Conservation (phyloP, 2,329 filamentous ascomycete genomes). For the Epichloe aotearoae region DNA sequence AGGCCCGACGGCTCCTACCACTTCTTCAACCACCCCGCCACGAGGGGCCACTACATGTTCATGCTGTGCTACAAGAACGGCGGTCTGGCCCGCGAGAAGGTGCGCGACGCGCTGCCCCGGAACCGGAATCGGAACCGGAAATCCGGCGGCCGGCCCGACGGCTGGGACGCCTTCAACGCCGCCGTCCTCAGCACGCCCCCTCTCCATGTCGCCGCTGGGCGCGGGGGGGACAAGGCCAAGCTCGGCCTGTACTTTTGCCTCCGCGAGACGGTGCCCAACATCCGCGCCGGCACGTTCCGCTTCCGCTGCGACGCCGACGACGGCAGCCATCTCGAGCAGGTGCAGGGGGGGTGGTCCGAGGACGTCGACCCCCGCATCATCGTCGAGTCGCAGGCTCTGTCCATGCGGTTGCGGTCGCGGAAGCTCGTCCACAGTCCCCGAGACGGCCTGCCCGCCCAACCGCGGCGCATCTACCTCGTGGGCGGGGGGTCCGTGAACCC, state of each 20-base stretch:
- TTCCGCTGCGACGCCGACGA: slow-evolving; percentile 50
- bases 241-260: slow-evolving; percentile 91
- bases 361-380: slow-evolving; percentile 66
- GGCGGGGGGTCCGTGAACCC: slow-evolving; percentile 78
- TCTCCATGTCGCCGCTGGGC: slow-evolving; percentile 44
- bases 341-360: slow-evolving; percentile 26
- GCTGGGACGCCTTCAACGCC: slow-evolving; percentile 74
- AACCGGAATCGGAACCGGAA: neutral
- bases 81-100: slow-evolving; percentile 77
- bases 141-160: slow-evolving; percentile 22
- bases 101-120: slow-evolving; percentile 59
- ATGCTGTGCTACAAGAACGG: slow-evolving; percentile 99
- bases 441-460: slow-evolving; percentile 58
- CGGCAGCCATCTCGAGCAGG: slow-evolving; percentile 34
- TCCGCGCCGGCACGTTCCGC: slow-evolving; percentile 75
- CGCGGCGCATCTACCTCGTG: slow-evolving; percentile 82
- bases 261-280: slow-evolving; percentile 90
- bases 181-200: slow-evolving; percentile 56
- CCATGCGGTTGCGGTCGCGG: slow-evolving; percentile 72
- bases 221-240: slow-evolving; percentile 48
- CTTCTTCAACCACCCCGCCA: slow-evolving; percentile 96
- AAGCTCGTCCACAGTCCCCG: slow-evolving; percentile 52
- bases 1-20: slow-evolving; percentile 83
- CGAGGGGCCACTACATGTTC: slow-evolving; percentile 90
- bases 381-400: slow-evolving; percentile 89